These are phyloP conservation scores for Vanderwaltozyma polyspora DNA, from an alignment of 805 yeast genomes.

Conservation along the genomic window DNA sequence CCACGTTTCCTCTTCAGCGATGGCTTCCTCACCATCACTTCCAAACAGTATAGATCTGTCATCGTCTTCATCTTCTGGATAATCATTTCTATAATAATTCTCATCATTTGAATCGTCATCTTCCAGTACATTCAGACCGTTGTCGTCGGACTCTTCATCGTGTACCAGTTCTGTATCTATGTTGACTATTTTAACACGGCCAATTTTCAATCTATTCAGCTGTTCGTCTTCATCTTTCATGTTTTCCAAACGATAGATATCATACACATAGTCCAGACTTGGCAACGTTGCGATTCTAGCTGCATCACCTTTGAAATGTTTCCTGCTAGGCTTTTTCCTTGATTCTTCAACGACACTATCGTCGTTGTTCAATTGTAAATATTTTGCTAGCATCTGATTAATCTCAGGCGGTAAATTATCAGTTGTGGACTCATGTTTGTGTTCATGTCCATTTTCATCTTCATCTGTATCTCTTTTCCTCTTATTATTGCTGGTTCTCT, in stretches of 20 bases:
- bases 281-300: slow-evolving; percentile 13
- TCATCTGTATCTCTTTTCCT: slow-evolving; percentile 12
- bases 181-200: slow-evolving; percentile 34
- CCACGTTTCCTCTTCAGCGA: slow-evolving; percentile 28
- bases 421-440: slow-evolving; percentile 4
- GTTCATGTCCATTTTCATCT: slow-evolving; percentile 9
- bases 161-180: slow-evolving; percentile 28
- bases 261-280: slow-evolving; percentile 74
- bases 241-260: slow-evolving; percentile 64
- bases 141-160: slow-evolving; percentile 31
- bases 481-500: slow-evolving; percentile 20
- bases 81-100: slow-evolving; percentile 82
- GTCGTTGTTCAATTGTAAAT: slow-evolving; percentile 32
- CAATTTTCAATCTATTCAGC: slow-evolving; percentile 20
- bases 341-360: slow-evolving; percentile 4
- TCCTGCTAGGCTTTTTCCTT: slow-evolving; percentile 20
- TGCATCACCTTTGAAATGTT: slow-evolving; percentile 8
- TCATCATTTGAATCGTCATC: slow-evolving; percentile 88
- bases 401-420: slow-evolving; percentile 47
- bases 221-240: slow-evolving; percentile 44
- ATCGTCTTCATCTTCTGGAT: slow-evolving; percentile 88
- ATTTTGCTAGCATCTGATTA: slow-evolving; percentile 61
- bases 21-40: slow-evolving; percentile 29
- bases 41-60: slow-evolving; percentile 31
- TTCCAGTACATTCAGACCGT: slow-evolving; percentile 38